Evolutionary conservation across 257 asterid species (phyloP).

Genomic region (Forsythia suspensa): DNA sequence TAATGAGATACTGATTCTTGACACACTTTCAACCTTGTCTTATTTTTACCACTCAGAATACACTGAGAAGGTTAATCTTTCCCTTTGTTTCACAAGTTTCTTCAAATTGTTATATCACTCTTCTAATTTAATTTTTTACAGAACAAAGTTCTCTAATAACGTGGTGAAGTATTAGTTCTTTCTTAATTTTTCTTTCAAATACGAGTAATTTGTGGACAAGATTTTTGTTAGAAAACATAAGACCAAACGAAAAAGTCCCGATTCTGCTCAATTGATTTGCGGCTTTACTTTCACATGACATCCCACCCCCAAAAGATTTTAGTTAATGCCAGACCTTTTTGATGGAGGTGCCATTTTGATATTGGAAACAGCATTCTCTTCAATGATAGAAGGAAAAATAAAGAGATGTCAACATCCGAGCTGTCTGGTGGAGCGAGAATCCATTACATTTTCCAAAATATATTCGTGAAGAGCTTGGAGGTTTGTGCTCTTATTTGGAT

Average conservation of each 20-base stretch:
- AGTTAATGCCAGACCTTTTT: slow-evolving; percentile 1
- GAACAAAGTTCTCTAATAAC: not conserved
- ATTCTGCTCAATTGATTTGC: slow-evolving; percentile 4
- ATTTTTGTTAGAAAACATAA: not conserved
- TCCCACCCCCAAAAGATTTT: not conserved
- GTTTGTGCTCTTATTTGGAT: slow-evolving; percentile 43
- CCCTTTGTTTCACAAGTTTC: not conserved
- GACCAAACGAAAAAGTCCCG: not conserved
- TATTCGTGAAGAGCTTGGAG: slow-evolving; percentile 91
- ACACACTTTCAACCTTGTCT: not conserved
- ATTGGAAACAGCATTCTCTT: slow-evolving; percentile 72
- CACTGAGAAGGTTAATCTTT: not conserved
- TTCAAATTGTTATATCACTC: not conserved
- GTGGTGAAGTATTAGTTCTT: not conserved
- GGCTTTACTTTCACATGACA: slow-evolving; percentile 2
- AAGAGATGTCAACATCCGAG: slow-evolving; percentile 91
- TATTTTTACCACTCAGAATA: not conserved
- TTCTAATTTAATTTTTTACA: not conserved
- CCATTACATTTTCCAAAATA: slow-evolving; percentile 90
- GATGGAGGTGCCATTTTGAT: slow-evolving; percentile 4
- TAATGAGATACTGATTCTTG: not conserved
- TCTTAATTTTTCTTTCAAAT: not conserved
- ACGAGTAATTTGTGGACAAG: not conserved
- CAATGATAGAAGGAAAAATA: slow-evolving; percentile 89
- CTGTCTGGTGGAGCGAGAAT: slow-evolving; percentile 98